These are phyloP conservation scores for Lonicera japonica DNA, from an alignment of 129 eudicot species.

Conservation along the genomic window DNA sequence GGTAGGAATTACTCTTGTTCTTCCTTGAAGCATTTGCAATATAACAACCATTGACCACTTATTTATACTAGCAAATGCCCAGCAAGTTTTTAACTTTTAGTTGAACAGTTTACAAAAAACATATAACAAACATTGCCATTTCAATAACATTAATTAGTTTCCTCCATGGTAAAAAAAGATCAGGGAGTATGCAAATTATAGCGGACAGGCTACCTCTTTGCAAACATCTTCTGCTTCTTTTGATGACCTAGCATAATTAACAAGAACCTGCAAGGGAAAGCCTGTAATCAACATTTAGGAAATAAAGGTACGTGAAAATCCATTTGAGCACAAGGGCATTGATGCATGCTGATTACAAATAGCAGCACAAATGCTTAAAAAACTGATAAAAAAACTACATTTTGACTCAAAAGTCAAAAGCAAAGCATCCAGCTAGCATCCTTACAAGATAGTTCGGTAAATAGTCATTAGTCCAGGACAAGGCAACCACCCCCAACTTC, in stretches of 20 bases:
- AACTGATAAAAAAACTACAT: too few species aligned
- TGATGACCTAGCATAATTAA: constrained; percentile 95
- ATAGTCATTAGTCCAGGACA: too few species aligned
- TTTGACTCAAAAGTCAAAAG: too few species aligned
- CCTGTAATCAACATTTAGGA: constrained; percentile 4
- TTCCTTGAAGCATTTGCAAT: not conserved
- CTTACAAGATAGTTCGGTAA: too few species aligned
- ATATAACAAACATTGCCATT: not conserved
- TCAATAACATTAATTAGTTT: not conserved
- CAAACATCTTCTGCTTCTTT: constrained; percentile 99
- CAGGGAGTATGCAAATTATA: not conserved
- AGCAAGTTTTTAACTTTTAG: not conserved
- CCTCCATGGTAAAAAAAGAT: not conserved
- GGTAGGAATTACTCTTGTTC: not conserved
- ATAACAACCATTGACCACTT: not conserved
- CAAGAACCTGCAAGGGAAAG: constrained; percentile 62
- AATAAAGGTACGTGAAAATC: not conserved
- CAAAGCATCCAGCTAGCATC: too few species aligned
- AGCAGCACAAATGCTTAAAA: too few species aligned
- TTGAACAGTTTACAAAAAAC: not conserved
- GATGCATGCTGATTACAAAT: too few species aligned
- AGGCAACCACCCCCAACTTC: too few species aligned
- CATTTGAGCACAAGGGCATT: too few species aligned
- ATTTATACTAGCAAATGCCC: not conserved
- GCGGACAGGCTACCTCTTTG: constrained; percentile 45